These are phyloP conservation scores for Gymnopus androsaceus DNA, from an alignment of 1,284 basidiomycete species.

Conservation along the genomic window DNA sequence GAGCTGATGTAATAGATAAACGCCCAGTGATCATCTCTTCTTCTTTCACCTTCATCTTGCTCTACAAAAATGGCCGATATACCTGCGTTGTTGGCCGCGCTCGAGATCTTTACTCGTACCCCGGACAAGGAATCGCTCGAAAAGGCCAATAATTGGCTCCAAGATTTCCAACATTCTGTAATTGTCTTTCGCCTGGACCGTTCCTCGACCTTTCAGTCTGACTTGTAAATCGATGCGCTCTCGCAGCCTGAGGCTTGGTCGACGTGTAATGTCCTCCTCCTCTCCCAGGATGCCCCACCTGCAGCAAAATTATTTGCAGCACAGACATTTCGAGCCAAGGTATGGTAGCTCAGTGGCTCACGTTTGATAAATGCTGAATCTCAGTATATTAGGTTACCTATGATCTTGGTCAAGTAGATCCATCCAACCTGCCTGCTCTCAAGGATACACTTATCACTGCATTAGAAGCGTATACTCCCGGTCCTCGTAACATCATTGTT, in stretches of 20 bases:
- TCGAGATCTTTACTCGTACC: conserved; percentile 73
- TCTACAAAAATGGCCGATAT: conserved; percentile 58
- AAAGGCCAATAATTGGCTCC: conserved; percentile 87
- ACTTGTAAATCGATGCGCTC: conserved; percentile 52
- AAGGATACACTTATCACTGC: conserved; percentile 87
- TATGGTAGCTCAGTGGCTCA: conserved; percentile 38
- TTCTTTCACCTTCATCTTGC: conserved; percentile 19
- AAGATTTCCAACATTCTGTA: conserved; percentile 97
- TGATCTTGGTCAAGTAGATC: conserved; percentile 89
- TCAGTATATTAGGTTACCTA: conserved; percentile 77
- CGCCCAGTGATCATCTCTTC: neutral
- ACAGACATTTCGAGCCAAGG: conserved; percentile 96
- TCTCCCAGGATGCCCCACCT: conserved; percentile 75
- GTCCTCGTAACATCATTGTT: conserved; percentile 85
- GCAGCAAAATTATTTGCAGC: conserved; percentile 93
- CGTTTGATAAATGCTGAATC: neutral
- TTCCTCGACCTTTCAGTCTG: conserved; percentile 59
- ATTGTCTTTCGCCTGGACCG: conserved; percentile 74
- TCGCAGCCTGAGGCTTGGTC: conserved; percentile 94
- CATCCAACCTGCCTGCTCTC: conserved; percentile 71
- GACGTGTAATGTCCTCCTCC: conserved; percentile 89
- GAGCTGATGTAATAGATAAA: conserved; percentile 8
- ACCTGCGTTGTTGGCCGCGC: conserved; percentile 69
- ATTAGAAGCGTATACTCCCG: conserved; percentile 67
- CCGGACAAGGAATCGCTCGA: conserved; percentile 85